Conservation (phyloP, 345 rosid species). For the Eucalyptus albens region DNA sequence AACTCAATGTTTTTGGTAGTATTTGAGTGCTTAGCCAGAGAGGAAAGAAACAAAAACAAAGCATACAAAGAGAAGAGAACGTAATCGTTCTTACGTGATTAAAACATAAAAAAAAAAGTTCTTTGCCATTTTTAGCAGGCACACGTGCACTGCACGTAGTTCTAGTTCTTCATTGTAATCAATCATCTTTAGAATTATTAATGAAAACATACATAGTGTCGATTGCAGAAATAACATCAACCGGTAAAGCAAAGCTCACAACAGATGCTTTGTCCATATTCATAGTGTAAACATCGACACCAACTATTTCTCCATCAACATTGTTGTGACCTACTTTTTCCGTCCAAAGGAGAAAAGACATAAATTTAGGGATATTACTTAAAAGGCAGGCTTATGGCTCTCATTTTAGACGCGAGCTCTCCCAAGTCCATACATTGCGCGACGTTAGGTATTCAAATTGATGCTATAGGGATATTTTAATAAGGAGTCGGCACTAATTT, state of each 20-base stretch:
- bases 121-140: background rate
- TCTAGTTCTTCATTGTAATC: background rate
- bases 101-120: too few relatives aligned
- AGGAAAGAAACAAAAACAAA: background rate
- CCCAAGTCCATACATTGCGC: too few relatives aligned
- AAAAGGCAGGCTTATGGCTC: too few relatives aligned
- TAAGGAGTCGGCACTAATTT: too few relatives aligned
- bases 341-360: too few relatives aligned
- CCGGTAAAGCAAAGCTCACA: background rate
- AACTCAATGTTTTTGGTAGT: background rate
- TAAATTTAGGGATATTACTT: too few relatives aligned
- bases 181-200: background rate
- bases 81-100: background rate
- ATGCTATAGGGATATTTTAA: too few relatives aligned
- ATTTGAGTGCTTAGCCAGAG: background rate
- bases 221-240: background rate
- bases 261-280: background rate
- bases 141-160: background rate
- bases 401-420: too few relatives aligned
- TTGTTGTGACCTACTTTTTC: too few relatives aligned
- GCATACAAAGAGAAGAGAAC: background rate
- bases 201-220: background rate
- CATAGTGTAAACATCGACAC: background rate
- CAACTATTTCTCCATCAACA: background rate
- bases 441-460: too few relatives aligned